Conservation (phyloP, 805 yeast species). For the Metschnikowia lachancei region DNA sequence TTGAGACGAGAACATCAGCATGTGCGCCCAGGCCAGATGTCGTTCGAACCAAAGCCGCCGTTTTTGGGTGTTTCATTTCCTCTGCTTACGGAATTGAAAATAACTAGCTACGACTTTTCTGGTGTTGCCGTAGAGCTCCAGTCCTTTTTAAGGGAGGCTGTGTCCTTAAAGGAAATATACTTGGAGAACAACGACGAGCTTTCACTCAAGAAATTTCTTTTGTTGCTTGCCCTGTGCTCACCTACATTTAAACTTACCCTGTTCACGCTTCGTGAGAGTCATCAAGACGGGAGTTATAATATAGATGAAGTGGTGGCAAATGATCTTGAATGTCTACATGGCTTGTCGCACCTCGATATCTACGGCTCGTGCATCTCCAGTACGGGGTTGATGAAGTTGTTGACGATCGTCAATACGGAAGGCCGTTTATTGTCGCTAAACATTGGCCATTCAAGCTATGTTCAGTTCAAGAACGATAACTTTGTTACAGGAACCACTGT, state of each 20-base stretch:
- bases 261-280: constrained; percentile 33
- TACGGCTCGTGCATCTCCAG: constrained; percentile 17
- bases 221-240: constrained; percentile 28
- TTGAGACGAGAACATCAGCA: constrained; percentile 16
- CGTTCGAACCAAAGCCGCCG: constrained; percentile 28
- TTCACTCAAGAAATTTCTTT: constrained; percentile 27
- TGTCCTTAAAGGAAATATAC: constrained; percentile 16
- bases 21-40: constrained; percentile 14
- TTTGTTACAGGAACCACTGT: constrained; percentile 8
- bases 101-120: constrained; percentile 34
- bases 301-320: constrained; percentile 26
- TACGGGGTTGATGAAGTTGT: constrained; percentile 15
- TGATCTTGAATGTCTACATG: constrained; percentile 26
- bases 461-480: constrained; percentile 17
- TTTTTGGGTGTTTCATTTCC: constrained; percentile 24
- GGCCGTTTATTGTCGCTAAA: constrained; percentile 9
- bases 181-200: constrained; percentile 36
- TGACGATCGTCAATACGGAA: constrained; percentile 9
- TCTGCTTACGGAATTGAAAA: constrained; percentile 24
- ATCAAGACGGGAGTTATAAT: constrained; percentile 21
- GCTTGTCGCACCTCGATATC: constrained; percentile 30
- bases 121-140: constrained; percentile 17
- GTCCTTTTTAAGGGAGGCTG: neutral
- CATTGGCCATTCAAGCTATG: constrained; percentile 15
- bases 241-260: constrained; percentile 26